phyloP scores from a whole-genome alignment of 1,284 basidiomycete genomes.

The Meira miltonrushii region DNA sequence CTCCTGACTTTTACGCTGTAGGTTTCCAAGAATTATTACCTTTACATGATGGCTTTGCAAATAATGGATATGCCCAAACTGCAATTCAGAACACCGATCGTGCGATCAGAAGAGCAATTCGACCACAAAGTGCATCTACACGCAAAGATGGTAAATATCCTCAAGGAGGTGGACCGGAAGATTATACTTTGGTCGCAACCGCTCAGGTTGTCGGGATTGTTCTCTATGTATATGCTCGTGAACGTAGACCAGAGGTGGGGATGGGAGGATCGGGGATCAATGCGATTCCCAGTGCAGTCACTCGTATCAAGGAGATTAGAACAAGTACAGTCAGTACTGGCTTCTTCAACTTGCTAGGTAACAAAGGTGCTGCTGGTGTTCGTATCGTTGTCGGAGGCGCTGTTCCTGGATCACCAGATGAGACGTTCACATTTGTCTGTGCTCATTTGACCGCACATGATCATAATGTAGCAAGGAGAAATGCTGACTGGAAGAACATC shows the following conservation, averaged over 20 bases:
- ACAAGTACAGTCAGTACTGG: constrained; percentile 49
- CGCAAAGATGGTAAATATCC: constrained; percentile 37
- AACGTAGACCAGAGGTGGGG: constrained; percentile 54
- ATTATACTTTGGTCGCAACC: constrained; percentile 39
- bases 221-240: constrained; percentile 67
- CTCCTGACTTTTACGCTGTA: constrained; percentile 71
- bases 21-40: constrained; percentile 85
- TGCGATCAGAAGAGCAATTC: constrained; percentile 54
- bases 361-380: constrained; percentile 89
- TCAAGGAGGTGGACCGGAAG: constrained; percentile 46
- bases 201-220: constrained; percentile 46
- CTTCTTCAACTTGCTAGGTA: constrained; percentile 65
- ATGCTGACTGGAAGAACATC: constrained; percentile 73
- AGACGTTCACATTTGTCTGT: constrained; percentile 71
- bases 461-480: constrained; percentile 65
- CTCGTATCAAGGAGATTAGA: constrained; percentile 44
- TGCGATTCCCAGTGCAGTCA: constrained; percentile 56
- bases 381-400: constrained; percentile 63
- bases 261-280: constrained; percentile 54
- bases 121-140: constrained; percentile 24
- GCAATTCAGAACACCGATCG: constrained; percentile 62
- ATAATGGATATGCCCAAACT: constrained; percentile 62
- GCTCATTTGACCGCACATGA: constrained; percentile 84
- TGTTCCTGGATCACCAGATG: constrained; percentile 15
- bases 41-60: constrained; percentile 55